Evolutionary conservation across 805 yeast species (phyloP).

Genomic region (Tetrapisispora taiwanensis): DNA sequence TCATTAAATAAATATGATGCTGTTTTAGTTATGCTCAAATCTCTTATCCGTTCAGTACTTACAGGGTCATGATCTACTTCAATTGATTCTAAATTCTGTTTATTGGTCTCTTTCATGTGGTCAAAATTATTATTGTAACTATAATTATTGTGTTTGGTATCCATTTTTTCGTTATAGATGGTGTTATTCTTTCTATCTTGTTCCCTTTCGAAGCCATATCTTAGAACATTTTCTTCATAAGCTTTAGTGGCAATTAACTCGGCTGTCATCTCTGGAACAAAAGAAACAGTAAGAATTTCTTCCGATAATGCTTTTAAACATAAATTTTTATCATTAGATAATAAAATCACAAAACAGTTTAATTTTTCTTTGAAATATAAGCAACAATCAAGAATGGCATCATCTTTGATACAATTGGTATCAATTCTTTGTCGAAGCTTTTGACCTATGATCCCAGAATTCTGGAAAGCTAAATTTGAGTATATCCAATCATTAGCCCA

Average conservation of each 20-base stretch:
- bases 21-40: constrained; percentile 1
- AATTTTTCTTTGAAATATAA: constrained; percentile 42
- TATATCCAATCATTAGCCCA: constrained; percentile 75
- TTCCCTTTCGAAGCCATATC: constrained; percentile 10
- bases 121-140: too few relatives aligned
- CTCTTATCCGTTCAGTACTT: not conserved
- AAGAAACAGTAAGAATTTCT: constrained; percentile 50
- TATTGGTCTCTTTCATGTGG: too few relatives aligned
- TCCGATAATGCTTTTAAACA: constrained; percentile 69
- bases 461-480: constrained; percentile 41
- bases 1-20: constrained; percentile 31
- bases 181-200: not conserved
- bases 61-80: not conserved
- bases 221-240: constrained; percentile 28
- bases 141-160: too few relatives aligned
- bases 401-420: constrained; percentile 47
- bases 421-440: constrained; percentile 44
- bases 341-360: constrained; percentile 41
- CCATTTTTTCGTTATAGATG: not conserved
- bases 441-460: constrained; percentile 54
- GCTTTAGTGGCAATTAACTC: constrained; percentile 35
- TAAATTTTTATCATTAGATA: constrained; percentile 78
- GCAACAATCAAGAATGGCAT: constrained; percentile 80
- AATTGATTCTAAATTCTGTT: not conserved
- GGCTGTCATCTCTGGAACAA: constrained; percentile 38